Base-by-base conservation (phyloP, 1,139 yeast genomes). In the Suhomyces coccinellae region DNA sequence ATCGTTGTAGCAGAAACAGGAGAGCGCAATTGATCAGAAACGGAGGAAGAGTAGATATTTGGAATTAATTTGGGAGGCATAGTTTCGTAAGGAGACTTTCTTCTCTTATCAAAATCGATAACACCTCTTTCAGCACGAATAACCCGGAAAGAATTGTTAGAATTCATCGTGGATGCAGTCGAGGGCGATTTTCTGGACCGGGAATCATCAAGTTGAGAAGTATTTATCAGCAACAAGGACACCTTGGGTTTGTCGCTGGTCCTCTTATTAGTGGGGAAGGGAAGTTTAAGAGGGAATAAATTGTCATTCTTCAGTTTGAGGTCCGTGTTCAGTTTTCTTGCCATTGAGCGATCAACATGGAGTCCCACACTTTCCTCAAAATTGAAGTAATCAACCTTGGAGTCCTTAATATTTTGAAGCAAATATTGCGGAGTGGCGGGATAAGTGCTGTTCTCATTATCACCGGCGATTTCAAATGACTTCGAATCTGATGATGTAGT, bases 81-180 rank as follows among this genome's bases (percentile, higher is more conserved):
- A 3, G 64, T 52, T 36, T 76, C 82, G 55, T 79, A 85, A 0
- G 96, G 95, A 0, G 95, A 84, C 41, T 83, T 82, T 36, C 96
- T 69, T 44, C 91, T 72, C 56, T 87, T 84, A 57, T 88, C 95
- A 60, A 88, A 87, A 64, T 89, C 90, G 47, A 88, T 87, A 58
- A 86, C 95, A 26, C 79, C 69, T 13, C 77, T 71, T 35, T 78
- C 81, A n/a, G 83, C 80, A 31, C 91, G 65, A 12, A 87, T 74
- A 0, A 87, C 85, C 50, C 85, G 75, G 58, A 88, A 87, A 0
- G 87, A 70, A 45, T 69, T 72, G 32, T 46, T 46, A 6, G 50
- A 40, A 14, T 29, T 57, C 1, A 51, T 45, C 3, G 55, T 43
- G 6, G 22, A 27, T 0, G 48, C 46, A 2, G 54, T 40, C 2